Evolutionary conservation across 305 asterid species (phyloP).

Genomic region (Euphrasia arctica): DNA sequence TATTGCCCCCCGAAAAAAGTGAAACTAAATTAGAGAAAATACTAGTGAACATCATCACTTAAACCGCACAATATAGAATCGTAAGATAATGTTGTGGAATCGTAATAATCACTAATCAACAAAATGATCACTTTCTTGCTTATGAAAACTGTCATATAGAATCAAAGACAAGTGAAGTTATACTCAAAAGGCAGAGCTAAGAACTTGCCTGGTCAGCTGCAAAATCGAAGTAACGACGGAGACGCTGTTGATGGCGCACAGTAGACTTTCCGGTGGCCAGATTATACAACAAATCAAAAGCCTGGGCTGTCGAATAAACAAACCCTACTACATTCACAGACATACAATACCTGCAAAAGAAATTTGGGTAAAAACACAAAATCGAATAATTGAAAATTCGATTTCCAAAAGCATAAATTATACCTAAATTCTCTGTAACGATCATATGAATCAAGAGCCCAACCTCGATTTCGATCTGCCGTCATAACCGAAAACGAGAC

Average conservation of each 20-base stretch:
- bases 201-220: slow-evolving; percentile 78
- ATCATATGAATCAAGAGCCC: slow-evolving; percentile 53
- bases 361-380: not conserved
- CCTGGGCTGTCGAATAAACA: slow-evolving; percentile 72
- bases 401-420: not conserved
- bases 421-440: slow-evolving; percentile 84
- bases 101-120: not conserved
- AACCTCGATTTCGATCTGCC: slow-evolving; percentile 58
- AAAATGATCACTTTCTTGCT: not conserved
- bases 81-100: not conserved
- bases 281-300: slow-evolving; percentile 44
- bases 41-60: not conserved
- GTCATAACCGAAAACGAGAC: slow-evolving; percentile 76
- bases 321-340: slow-evolving; percentile 71
- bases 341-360: slow-evolving; percentile 64
- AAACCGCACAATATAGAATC: not conserved
- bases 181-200: not conserved
- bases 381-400: slow-evolving; percentile 4
- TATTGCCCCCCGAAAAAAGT: slow-evolving; percentile 10
- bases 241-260: slow-evolving; percentile 34
- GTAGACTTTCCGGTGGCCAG: slow-evolving; percentile 50
- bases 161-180: not conserved
- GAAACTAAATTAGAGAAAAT: not conserved
- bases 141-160: not conserved
- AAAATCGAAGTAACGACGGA: slow-evolving; percentile 63